Conservation (phyloP, 2,329 filamentous ascomycete genomes). For the Fusarium metavorans region DNA sequence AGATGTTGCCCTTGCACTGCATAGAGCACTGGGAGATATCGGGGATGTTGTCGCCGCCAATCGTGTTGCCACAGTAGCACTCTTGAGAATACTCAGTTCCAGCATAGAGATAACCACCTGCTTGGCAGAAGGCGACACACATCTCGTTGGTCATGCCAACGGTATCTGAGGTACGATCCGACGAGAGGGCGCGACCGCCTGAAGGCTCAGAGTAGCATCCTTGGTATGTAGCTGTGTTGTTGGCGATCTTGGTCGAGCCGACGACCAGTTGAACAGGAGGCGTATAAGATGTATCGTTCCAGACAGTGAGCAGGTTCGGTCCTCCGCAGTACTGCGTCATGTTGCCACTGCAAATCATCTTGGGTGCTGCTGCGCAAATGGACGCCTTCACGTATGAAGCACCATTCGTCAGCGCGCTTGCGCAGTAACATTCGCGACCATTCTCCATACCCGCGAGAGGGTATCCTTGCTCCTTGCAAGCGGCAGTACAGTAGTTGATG, state of each 20-base stretch:
- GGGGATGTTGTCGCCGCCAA: conserved; percentile 21
- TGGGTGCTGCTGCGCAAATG: conserved; percentile 22
- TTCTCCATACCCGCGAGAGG: conserved; percentile 39
- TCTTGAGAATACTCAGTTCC: conserved; percentile 51
- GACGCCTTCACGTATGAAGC: conserved; percentile 33
- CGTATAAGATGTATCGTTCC: conserved; percentile 39
- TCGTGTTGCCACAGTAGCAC: conserved; percentile 49
- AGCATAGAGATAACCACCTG: conserved; percentile 48
- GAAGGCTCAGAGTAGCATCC: conserved; percentile 34
- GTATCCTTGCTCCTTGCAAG: conserved; percentile 37
- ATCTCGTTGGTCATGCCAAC: conserved; percentile 44
- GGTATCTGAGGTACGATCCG: conserved; percentile 18
- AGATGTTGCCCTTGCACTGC: conserved; percentile 41
- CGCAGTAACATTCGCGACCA: conserved; percentile 38
- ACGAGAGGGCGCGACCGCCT: conserved; percentile 30
- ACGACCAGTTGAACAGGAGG: conserved; percentile 28
- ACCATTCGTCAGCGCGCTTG: conserved; percentile 21
- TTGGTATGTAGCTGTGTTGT: conserved; percentile 30
- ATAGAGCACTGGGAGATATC: conserved; percentile 42
- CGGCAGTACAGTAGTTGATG: conserved; percentile 35
- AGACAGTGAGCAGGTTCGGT: conserved; percentile 31
- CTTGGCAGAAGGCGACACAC: conserved; percentile 47
- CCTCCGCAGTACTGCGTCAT: conserved; percentile 40
- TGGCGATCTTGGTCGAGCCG: conserved; percentile 31
- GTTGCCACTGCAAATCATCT: conserved; percentile 38